Conservation (phyloP, 106 monocot genomes). For the Dioscorea alata region DNA sequence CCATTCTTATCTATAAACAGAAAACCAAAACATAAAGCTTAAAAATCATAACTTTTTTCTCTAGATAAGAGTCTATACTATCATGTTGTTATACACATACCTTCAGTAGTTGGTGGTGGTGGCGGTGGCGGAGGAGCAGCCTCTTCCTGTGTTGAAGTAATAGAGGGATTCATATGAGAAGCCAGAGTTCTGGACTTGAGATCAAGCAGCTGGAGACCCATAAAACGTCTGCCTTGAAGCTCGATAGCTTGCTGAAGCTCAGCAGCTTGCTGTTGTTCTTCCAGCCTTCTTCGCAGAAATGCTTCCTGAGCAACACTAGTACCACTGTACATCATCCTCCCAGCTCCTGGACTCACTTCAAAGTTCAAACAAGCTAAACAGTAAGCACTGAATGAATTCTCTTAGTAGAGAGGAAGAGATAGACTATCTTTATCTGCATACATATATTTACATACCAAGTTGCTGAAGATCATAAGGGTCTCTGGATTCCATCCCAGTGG, state of each 20-base stretch:
- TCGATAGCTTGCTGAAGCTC: constrained; percentile 87
- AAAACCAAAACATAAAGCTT: not conserved
- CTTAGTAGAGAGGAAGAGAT: too few relatives aligned
- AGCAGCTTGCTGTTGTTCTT: constrained; percentile 70
- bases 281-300: constrained; percentile 55
- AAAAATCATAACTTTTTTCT: not conserved
- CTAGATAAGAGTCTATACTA: not conserved
- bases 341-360: constrained; percentile 19
- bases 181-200: constrained; percentile 33
- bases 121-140: not conserved
- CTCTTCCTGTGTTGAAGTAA: not conserved
- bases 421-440: too few relatives aligned
- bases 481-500: constrained; percentile 64
- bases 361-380: not conserved
- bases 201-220: constrained; percentile 71
- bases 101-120: not conserved
- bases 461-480: constrained; percentile 82
- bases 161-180: not conserved
- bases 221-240: constrained; percentile 57
- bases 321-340: constrained; percentile 47
- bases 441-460: constrained; percentile 34
- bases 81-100: not conserved
- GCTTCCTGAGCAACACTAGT: constrained; percentile 34
- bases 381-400: too few relatives aligned
- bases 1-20: constrained; percentile 14